Conservation (phyloP, 2,329 filamentous ascomycete species). For the Botrytis squamosa region DNA sequence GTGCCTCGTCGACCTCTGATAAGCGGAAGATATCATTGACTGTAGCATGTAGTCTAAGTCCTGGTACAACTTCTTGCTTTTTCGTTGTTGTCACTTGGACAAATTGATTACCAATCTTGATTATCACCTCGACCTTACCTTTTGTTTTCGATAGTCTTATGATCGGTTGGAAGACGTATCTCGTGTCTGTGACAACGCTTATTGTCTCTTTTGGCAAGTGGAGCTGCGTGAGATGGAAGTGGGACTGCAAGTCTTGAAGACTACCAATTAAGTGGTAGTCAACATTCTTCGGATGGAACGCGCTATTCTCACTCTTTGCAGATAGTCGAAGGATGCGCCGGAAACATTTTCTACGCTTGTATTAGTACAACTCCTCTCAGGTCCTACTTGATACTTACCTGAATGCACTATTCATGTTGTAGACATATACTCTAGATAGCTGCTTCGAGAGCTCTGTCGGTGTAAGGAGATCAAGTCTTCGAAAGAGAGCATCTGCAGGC, state of each 20-base stretch:
- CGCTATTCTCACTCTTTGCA: slow-evolving; percentile 57
- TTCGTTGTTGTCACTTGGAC: slow-evolving; percentile 68
- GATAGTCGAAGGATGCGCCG: slow-evolving; percentile 61
- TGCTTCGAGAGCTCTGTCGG: slow-evolving; percentile 60
- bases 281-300: slow-evolving; percentile 63
- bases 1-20: slow-evolving; percentile 65
- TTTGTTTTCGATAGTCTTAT: slow-evolving; percentile 66
- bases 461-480: slow-evolving; percentile 60
- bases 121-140: slow-evolving; percentile 67
- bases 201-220: slow-evolving; percentile 70
- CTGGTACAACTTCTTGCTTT: slow-evolving; percentile 66
- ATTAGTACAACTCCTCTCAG: neutral
- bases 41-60: slow-evolving; percentile 59
- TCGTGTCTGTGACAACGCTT: slow-evolving; percentile 64
- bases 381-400: slow-evolving; percentile 52
- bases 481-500: slow-evolving; percentile 63
- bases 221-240: slow-evolving; percentile 65
- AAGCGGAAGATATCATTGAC: slow-evolving; percentile 70
- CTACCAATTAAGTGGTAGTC: slow-evolving; percentile 66
- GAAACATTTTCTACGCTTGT: slow-evolving; percentile 58
- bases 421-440: slow-evolving; percentile 62
- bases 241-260: slow-evolving; percentile 61
- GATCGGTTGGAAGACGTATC: slow-evolving; percentile 64
- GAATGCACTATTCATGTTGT: slow-evolving; percentile 73
- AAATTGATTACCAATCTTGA: slow-evolving; percentile 68